These are phyloP conservation scores for Lasiosphaeria ovina DNA, from an alignment of 495 filamentous ascomycete genomes.

Conservation along the genomic window DNA sequence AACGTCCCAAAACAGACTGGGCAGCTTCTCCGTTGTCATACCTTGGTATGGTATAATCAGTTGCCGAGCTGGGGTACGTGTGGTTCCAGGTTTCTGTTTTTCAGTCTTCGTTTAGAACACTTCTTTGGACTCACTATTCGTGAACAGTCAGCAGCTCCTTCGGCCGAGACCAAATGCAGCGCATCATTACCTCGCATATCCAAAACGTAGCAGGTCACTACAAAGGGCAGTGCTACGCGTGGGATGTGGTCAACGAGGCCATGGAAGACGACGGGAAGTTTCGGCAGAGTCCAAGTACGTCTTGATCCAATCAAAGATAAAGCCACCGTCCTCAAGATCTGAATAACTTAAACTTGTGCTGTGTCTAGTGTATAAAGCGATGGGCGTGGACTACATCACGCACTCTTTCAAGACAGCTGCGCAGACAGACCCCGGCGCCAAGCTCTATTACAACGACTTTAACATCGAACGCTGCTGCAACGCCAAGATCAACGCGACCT, in stretches of 20 bases:
- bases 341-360: background rate
- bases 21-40: conserved; percentile 55
- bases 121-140: too few relatives aligned
- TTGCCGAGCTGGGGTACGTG: conserved; percentile 50
- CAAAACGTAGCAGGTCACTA: conserved; percentile 50
- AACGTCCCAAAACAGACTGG: conserved; percentile 47
- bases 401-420: conserved; percentile 45
- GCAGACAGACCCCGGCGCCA: conserved; percentile 26
- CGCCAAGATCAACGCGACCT: conserved; percentile 46
- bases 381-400: conserved; percentile 44
- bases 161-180: conserved; percentile 15
- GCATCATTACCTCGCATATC: conserved; percentile 34
- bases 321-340: too few relatives aligned
- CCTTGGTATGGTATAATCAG: conserved; percentile 58
- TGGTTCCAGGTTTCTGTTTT: background rate
- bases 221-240: conserved; percentile 42
- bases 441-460: conserved; percentile 64
- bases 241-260: conserved; percentile 56
- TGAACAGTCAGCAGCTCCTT: conserved; percentile 16
- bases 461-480: conserved; percentile 51
- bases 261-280: conserved; percentile 44
- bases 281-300: conserved; percentile 24
- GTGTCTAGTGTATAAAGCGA: conserved; percentile 33
- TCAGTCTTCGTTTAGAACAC: too few relatives aligned
- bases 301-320: too few relatives aligned